Evolutionary conservation across 768 basidiomycete genomes (phyloP), one percentile per base, ranked within the genome.

Genomic region (Tylopilus vinaceipallidus): DNA sequence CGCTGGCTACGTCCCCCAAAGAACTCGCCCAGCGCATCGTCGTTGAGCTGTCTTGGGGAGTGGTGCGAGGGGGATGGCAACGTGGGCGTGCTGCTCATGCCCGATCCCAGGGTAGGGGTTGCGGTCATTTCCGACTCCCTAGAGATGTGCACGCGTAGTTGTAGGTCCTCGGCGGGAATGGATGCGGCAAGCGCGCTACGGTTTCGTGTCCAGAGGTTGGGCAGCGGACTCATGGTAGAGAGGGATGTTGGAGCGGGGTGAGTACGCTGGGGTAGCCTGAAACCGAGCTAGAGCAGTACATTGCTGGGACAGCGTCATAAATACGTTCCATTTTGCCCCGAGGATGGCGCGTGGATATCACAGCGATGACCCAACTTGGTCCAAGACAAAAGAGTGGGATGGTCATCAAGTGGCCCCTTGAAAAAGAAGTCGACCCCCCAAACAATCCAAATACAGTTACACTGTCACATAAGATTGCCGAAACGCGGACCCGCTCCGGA

Each of bases 21-120:
- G 47, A 68, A 70, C 2, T 70, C 67, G 1, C 58, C 47, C 24
- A 68, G 42, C 16, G 65, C 58, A 29, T 70, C 67, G n/a, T 68
- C 62, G 12, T 59, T 49, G 7, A 62, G 23, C 9, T 67, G 68
- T 19, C 65, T 55, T 19, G 47, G 27, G 12, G 68, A 54, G 35
- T 57, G 67, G 27, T 67, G 57, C 8, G 47, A 39, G 1, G 42
- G 44, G 16, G 64, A 37, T 22, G 52, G 53, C 6, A 65, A 30
- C 20, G 61, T 58, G n/a, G 56, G 49, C 19, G 60, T 52, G 12
- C 56, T 54, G 45, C 60, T 56, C 27, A 42, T 32, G 14, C 47
- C 47, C 3, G 62, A 49, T 22, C 55, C 34, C 7, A 55, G 24
- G 8, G 58, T 39, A 33, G 57, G 54, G 5, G 56, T 30, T n/a